phyloP scores from a whole-genome alignment of 2,329 filamentous ascomycete genomes.

The Calonectria hongkongensis region DNA sequence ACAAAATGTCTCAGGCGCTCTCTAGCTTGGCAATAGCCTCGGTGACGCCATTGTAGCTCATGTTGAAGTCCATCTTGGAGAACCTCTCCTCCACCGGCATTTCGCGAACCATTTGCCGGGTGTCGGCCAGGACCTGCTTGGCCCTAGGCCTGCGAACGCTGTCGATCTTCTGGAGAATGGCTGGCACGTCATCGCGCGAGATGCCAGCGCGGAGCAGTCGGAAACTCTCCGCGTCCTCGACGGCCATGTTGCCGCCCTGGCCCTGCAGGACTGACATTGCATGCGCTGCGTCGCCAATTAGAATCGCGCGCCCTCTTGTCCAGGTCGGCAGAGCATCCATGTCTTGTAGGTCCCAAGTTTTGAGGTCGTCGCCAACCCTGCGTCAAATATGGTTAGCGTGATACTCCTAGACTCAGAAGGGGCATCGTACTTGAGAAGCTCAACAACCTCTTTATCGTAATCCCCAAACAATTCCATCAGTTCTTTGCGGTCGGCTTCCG shows the following conservation, averaged over 20 bases:
- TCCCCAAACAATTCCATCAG: conserved; percentile 31
- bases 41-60: conserved; percentile 30
- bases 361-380: conserved; percentile 32
- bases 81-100: conserved; percentile 35
- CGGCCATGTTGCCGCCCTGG: conserved; percentile 33
- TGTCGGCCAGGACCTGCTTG: conserved; percentile 31
- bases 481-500: conserved; percentile 27
- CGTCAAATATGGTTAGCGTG: not conserved
- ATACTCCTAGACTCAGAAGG: too few relatives aligned
- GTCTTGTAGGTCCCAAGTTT: conserved; percentile 35
- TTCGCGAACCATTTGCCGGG: conserved; percentile 28
- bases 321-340: conserved; percentile 28
- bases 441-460: conserved; percentile 22
- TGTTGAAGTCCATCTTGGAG: conserved; percentile 37
- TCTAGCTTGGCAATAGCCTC: conserved; percentile 19
- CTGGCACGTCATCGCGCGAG: conserved; percentile 14
- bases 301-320: conserved; percentile 9
- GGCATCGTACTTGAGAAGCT: conserved; percentile 19
- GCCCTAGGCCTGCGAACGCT: conserved; percentile 20
- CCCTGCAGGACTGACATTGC: conserved; percentile 28
- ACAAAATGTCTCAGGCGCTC: not conserved
- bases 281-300: conserved; percentile 33
- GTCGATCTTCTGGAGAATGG: conserved; percentile 21
- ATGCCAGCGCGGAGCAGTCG: conserved; percentile 17
- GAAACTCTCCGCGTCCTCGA: conserved; percentile 37